These are phyloP conservation scores for Brassica nigra DNA, from an alignment of 345 rosid species.

Conservation along the genomic window DNA sequence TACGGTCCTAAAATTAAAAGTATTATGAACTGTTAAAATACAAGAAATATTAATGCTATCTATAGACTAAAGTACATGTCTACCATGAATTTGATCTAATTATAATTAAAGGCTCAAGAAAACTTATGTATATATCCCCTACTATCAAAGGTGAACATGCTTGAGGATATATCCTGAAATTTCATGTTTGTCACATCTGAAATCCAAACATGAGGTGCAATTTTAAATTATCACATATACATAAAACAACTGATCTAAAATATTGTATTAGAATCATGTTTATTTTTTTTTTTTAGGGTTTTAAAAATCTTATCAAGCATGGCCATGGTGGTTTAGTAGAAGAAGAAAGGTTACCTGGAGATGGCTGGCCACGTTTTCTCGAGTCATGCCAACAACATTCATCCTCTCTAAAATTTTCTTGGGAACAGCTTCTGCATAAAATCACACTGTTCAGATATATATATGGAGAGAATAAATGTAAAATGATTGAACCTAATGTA, in stretches of 20 bases:
- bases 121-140: neutral
- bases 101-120: neutral
- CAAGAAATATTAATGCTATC: neutral
- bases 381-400: slow-evolving; percentile 67
- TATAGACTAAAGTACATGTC: neutral
- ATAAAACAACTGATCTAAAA: neutral
- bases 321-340: neutral
- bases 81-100: neutral
- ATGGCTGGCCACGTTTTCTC: slow-evolving; percentile 89
- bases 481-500: slow-evolving; percentile 2
- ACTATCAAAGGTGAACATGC: neutral
- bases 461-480: neutral
- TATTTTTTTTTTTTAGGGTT: neutral
- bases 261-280: neutral
- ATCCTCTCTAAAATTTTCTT: slow-evolving; percentile 79
- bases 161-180: neutral
- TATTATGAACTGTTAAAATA: neutral
- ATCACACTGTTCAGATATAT: neutral
- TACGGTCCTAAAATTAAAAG: neutral
- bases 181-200: neutral
- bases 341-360: slow-evolving; percentile 63
- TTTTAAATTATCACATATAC: neutral
- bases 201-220: neutral
- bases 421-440: slow-evolving; percentile 71
- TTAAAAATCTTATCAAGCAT: neutral